phyloP scores from a whole-genome alignment of 768 basidiomycete genomes.

The Mycena chlorophos region DNA sequence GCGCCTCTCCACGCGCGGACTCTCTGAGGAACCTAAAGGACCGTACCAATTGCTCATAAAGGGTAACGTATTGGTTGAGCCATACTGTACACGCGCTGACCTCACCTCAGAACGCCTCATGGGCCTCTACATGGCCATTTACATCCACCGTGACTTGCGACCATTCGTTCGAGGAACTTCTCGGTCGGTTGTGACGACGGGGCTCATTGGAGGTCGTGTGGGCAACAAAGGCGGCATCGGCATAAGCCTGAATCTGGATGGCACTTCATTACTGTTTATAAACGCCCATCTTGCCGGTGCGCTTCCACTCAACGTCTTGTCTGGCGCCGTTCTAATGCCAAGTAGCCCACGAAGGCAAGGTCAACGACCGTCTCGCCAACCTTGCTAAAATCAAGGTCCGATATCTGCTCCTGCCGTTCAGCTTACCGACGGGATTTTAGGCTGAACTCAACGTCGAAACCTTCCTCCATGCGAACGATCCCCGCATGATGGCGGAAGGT shows the following conservation, averaged over 20 bases:
- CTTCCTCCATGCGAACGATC: slow-evolving; percentile 66
- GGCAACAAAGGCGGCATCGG: slow-evolving; percentile 95
- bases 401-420: neutral
- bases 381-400: slow-evolving; percentile 83
- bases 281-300: slow-evolving; percentile 88
- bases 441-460: slow-evolving; percentile 76
- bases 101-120: slow-evolving; percentile 64
- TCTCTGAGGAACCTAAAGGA: slow-evolving; percentile 53
- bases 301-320: slow-evolving; percentile 12
- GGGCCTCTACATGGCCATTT: slow-evolving; percentile 81
- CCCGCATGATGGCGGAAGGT: slow-evolving; percentile 74
- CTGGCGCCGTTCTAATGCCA: neutral
- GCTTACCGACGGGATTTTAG: slow-evolving; percentile 40
- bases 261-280: slow-evolving; percentile 76
- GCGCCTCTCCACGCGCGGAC: slow-evolving; percentile 42
- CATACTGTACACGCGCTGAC: neutral
- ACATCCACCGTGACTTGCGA: slow-evolving; percentile 70
- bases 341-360: slow-evolving; percentile 73
- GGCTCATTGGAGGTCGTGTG: slow-evolving; percentile 85
- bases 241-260: slow-evolving; percentile 81
- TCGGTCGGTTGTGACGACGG: slow-evolving; percentile 82
- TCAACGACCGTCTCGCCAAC: slow-evolving; percentile 81
- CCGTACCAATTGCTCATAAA: slow-evolving; percentile 86
- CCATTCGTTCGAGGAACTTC: slow-evolving; percentile 69
- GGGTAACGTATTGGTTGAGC: slow-evolving; percentile 33